phyloP scores from a whole-genome alignment of 73 alveolate species.

The Blepharisma japonicum region DNA sequence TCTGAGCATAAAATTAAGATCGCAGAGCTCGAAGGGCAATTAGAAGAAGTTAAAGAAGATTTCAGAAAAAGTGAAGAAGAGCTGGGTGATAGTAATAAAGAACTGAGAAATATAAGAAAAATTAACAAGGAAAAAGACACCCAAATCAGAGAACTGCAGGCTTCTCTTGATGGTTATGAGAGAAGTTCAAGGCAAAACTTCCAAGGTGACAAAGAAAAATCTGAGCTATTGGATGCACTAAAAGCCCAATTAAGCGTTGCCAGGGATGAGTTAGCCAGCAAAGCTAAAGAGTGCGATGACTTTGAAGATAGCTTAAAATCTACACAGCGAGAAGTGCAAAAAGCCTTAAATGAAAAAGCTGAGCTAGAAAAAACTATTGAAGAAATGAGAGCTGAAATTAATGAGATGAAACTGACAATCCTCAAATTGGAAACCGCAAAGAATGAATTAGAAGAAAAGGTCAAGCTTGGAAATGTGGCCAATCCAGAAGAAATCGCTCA shows the following conservation, averaged over 20 bases:
- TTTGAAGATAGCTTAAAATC: not conserved
- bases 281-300: not conserved
- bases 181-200: not conserved
- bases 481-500: not conserved
- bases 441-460: not conserved
- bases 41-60: not conserved
- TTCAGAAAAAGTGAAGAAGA: not conserved
- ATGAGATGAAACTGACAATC: not conserved
- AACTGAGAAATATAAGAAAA: not conserved
- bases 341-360: not conserved
- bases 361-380: not conserved
- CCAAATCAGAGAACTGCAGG: slow-evolving; percentile 12
- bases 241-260: not conserved
- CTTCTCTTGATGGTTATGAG: not conserved
- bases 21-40: not conserved
- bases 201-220: slow-evolving; percentile 13
- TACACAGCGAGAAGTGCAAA: not conserved
- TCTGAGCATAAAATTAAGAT: not conserved
- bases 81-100: not conserved
- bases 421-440: not conserved
- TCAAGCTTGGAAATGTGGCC: not conserved
- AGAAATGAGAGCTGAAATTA: not conserved
- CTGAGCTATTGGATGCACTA: not conserved
- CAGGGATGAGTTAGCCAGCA: not conserved
- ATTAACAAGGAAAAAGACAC: not conserved